Base-by-base conservation (phyloP, 768 basidiomycete genomes). In the Suillus brevipes region DNA sequence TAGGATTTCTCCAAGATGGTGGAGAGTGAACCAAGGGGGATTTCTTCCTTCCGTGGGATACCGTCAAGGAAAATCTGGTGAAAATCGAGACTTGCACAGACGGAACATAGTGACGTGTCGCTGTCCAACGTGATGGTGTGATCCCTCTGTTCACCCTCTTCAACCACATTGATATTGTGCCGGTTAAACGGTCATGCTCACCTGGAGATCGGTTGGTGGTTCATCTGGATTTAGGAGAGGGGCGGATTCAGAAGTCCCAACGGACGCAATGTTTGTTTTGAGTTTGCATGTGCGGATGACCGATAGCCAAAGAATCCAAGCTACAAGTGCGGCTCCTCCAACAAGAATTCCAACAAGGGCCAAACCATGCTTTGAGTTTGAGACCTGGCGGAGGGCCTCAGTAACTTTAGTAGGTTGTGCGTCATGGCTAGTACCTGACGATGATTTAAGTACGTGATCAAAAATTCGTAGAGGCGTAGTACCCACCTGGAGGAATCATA, bases 31-130 rank as follows among this genome's bases (percentile, higher is more conserved):
- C 23, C 56, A 9, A 37, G 36, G 4, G 23, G 36, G n/a, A 64
- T 34, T 23, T 40, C 43, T 4, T 47, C 34, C 43, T 47, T 28
- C 14, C 1, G 20, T 28, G 13, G 60, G 34, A 47, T 40, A 5
- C 64, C 60, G 23, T 61, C 47, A 20, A 57, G 64, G 37, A 64
- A 59, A 23, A 64, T 60, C 42, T 23, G 45, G 28, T 47, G 55
- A 47, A 64, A 60, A 50, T 62, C 14, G 20, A 64, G 13, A 25
- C 34, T 28, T 58, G 63, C 59, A 64, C 60, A 64, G 18, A 47
- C 38, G 20, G 40, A 20, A 40, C 64, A 64, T 10, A 61, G 43
- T 38, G 28, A 28, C n/a, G 61, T n/a, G n/a, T n/a, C 10, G 4
- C 9, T 47, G n/a, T n/a, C 10, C n/a, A 14, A 50, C 2, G 14